Conservation (phyloP, 1,284 basidiomycete species). For the Polyporus tsugae region DNA sequence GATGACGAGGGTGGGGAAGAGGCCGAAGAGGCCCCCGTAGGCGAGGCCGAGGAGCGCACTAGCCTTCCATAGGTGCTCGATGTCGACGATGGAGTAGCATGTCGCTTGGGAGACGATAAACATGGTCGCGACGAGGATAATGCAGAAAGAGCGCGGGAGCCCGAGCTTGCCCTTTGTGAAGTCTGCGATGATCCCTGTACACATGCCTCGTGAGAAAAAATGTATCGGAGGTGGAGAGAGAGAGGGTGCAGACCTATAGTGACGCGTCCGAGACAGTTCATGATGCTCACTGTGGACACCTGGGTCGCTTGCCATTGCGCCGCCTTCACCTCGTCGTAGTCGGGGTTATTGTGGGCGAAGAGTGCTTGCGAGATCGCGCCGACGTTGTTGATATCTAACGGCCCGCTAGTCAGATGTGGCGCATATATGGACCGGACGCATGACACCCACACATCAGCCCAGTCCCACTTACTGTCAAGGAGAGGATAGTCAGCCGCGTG, state of each 20-base stretch:
- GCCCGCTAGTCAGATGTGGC: constrained; percentile 4
- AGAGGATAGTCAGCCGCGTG: neutral
- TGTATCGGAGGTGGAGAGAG: neutral
- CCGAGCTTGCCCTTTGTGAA: constrained; percentile 64
- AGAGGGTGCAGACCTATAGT: constrained; percentile 63
- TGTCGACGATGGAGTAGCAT: constrained; percentile 63
- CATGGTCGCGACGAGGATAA: constrained; percentile 68
- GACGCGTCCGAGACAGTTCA: constrained; percentile 86
- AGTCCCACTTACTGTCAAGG: constrained; percentile 77
- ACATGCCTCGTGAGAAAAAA: neutral
- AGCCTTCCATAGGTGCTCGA: constrained; percentile 77
- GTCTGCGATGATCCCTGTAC: constrained; percentile 77
- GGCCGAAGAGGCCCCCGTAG: constrained; percentile 83
- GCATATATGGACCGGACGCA: neutral
- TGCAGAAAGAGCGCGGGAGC: constrained; percentile 75
- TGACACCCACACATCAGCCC: constrained; percentile 81
- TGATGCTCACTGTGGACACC: constrained; percentile 86
- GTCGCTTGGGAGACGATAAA: constrained; percentile 78
- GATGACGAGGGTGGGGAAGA: constrained; percentile 79
- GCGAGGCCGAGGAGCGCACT: constrained; percentile 77
- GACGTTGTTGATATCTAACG: constrained; percentile 90
- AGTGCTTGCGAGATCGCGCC: constrained; percentile 92
- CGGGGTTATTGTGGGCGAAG: constrained; percentile 69
- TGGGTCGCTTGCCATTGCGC: constrained; percentile 85
- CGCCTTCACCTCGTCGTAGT: constrained; percentile 72